phyloP scores from a whole-genome alignment of 306 rosid species.

The Canavalia gladiata region DNA sequence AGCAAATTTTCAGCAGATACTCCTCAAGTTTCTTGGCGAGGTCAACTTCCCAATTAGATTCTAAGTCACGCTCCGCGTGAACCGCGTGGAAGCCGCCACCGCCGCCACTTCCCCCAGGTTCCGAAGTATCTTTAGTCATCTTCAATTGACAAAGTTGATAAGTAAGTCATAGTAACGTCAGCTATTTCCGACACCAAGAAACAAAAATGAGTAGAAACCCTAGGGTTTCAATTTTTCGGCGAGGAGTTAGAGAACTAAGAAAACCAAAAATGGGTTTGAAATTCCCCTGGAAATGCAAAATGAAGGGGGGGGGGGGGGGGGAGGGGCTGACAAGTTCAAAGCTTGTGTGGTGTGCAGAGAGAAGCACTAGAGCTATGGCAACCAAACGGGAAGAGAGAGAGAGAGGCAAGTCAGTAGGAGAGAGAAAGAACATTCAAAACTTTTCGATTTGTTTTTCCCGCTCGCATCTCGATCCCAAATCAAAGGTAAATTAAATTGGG shows the following conservation, averaged over 20 bases:
- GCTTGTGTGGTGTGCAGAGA: constrained; percentile 24
- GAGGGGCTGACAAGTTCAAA: constrained; percentile 36
- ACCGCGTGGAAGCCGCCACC: constrained; percentile 68
- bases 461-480: constrained; percentile 38
- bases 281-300: constrained; percentile 18
- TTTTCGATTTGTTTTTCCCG: constrained; percentile 64
- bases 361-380: constrained; percentile 18
- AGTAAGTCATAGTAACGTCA: constrained; percentile 42
- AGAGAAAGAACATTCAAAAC: constrained; percentile 44
- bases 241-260: background rate
- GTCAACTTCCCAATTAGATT: constrained; percentile 95
- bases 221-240: constrained; percentile 56
- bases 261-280: constrained; percentile 26
- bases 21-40: constrained; percentile 88
- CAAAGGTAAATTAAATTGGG: background rate
- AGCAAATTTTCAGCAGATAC: constrained; percentile 80
- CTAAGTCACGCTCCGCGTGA: constrained; percentile 91
- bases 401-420: background rate
- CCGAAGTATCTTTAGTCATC: constrained; percentile 66
- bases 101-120: constrained; percentile 48
- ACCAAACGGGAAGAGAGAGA: background rate
- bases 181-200: constrained; percentile 19
- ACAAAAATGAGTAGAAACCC: constrained; percentile 20
- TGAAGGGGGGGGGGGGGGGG: background rate
- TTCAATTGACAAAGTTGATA: constrained; percentile 11